Evolutionary conservation across 768 basidiomycete species (phyloP), one percentile per base, ranked within the genome.

Genomic region (Tulasnella calospora): DNA sequence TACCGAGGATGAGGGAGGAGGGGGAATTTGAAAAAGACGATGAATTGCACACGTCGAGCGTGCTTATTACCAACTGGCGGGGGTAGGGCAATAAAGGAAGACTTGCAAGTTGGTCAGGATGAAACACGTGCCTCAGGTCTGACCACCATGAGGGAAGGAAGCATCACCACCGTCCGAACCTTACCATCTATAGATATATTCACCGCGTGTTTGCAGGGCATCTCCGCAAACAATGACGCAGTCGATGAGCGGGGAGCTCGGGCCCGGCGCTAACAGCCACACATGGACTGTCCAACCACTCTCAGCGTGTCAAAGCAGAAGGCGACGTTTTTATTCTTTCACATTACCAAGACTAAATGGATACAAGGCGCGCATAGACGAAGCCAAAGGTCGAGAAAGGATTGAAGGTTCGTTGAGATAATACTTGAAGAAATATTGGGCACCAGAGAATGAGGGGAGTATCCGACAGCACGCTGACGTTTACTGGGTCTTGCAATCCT

Each of bases 401-500:
- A 51, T 51, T n/a, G 61, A 35, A 19, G 61, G 33, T 35, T 67
- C 33, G 61, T 27, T 33, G 61, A 33, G 33, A 35, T 17, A 33
- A 67, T 27, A 17, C 61, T 67, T 67, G 61, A 51, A 67, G 30
- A 67, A 67, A 30, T 27, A 27, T 27, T 27, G 15, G 61, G 61
- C 30, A 33, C 61, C 61, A 15, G 12, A 35, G 61, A 67, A 27
- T 15, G 61, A 33, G 61, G 15, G 61, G 61, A 35, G 61, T 6
- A 33, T n/a, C 51, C n/a, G 51, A n/a, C 51, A n/a, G 51, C 23
- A 51, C 12, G 51, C n/a, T 51, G n/a, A n/a, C 51, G 51, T 67
- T 61, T 74, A 79, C 51, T 79, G 78, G 35, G 55, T 57, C 78
- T 79, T 79, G 72, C 78, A 79, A 9, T 76, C 73, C 40, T 55